Percentiles rank a stretch among this genome's conserved stretches.
Conservation (phyloP, 257 asterid species). For the Plantago major region DNA sequence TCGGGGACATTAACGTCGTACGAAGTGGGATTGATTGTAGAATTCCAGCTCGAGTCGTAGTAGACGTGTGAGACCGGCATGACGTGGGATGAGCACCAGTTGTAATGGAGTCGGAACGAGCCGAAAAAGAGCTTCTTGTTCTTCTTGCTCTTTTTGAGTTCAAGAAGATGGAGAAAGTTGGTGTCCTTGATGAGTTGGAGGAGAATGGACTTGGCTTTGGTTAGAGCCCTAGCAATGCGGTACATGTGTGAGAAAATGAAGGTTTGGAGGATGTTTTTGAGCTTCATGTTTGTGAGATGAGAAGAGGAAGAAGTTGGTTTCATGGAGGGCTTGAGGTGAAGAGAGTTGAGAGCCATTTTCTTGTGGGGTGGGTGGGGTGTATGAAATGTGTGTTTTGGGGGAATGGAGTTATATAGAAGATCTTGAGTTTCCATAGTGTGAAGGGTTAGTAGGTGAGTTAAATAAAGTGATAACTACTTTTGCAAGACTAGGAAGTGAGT, state of each 20-base stretch:
- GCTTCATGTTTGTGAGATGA: constrained; percentile 31
- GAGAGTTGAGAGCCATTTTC: constrained; percentile 35
- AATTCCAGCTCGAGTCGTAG: constrained; percentile 59
- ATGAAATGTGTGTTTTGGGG: constrained; percentile 22
- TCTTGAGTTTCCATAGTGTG: constrained; percentile 46
- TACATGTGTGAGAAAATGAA: constrained; percentile 54
- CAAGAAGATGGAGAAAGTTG: constrained; percentile 27
- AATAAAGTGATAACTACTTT: constrained; percentile 60
- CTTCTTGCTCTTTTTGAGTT: constrained; percentile 29
- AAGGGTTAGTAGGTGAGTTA: constrained; percentile 48
- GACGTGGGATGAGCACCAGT: constrained; percentile 76
- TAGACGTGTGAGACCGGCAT: constrained; percentile 42
- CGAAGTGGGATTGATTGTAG: constrained; percentile 23
- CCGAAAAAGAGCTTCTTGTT: constrained; percentile 51
- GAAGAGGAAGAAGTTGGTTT: constrained; percentile 39
- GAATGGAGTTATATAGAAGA: constrained; percentile 51
- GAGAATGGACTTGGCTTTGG: constrained; percentile 47
- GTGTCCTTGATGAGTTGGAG: constrained; percentile 41
- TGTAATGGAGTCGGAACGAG: constrained; percentile 78
- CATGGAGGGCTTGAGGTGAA: constrained; percentile 40
- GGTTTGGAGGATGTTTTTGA: constrained; percentile 51
- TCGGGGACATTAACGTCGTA: constrained; percentile 19
- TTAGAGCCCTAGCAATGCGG: constrained; percentile 37
- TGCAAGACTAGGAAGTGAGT: constrained; percentile 22
- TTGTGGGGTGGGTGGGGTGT: constrained; percentile 10